Evolutionary conservation across 2,329 filamentous ascomycete species (phyloP).

Genomic region (Fusarium austroafricanum): DNA sequence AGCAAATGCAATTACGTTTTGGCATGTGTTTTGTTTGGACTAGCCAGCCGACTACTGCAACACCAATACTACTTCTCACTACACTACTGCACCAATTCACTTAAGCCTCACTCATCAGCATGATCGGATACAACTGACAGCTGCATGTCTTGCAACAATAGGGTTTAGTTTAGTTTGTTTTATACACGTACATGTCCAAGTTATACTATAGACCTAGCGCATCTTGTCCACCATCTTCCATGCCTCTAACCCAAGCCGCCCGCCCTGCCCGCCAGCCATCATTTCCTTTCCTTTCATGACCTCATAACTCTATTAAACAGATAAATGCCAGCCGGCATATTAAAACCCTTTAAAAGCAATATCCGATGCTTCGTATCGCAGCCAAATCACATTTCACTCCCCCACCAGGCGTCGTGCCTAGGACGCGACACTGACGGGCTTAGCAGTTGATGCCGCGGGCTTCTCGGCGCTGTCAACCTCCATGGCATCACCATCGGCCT

Average conservation of each 20-base stretch:
- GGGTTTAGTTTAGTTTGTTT: conserved; percentile 15
- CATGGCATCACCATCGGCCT: conserved; percentile 59
- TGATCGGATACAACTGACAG: conserved; percentile 8
- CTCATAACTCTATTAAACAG: conserved; percentile 49
- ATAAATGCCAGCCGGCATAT: conserved; percentile 32
- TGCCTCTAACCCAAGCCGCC: conserved; percentile 21
- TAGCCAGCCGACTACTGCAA: background rate
- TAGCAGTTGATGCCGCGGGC: conserved; percentile 47
- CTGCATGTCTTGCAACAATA: conserved; percentile 26
- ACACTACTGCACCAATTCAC: background rate
- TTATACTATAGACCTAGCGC: conserved; percentile 22
- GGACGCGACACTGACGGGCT: conserved; percentile 53
- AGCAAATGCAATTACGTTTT: conserved; percentile 37
- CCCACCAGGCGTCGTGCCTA: no score
- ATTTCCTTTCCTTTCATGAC: conserved; percentile 45
- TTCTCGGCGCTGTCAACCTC: conserved; percentile 60
- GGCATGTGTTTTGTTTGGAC: background rate
- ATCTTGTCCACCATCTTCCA: conserved; percentile 20
- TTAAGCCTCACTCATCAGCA: background rate
- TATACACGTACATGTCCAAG: conserved; percentile 5
- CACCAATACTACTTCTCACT: background rate
- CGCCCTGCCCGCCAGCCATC: conserved; percentile 36
- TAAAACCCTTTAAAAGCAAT: conserved; percentile 35
- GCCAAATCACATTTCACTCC: conserved; percentile 21
- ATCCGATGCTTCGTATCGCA: conserved; percentile 34